Conservation (phyloP, 1,284 basidiomycete genomes). For the Melanopsichium pennsylvanicum region DNA sequence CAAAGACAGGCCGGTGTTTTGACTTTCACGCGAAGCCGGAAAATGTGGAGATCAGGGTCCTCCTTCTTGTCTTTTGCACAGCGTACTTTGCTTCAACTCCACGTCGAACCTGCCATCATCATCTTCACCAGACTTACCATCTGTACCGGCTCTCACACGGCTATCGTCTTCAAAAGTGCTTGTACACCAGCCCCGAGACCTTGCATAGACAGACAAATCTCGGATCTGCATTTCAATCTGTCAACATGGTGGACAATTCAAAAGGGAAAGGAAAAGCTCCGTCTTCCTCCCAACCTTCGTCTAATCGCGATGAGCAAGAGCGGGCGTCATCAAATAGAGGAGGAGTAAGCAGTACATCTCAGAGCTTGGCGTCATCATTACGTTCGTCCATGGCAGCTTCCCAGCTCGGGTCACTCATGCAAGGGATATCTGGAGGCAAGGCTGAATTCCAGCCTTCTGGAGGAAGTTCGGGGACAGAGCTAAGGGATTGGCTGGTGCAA, state of each 20-base stretch:
- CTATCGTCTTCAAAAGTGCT: not conserved
- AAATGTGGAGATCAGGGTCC: too few species aligned
- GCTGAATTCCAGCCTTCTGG: slow-evolving; percentile 1
- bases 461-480: not conserved
- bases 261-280: slow-evolving; percentile 26
- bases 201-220: too few species aligned
- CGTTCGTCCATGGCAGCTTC: slow-evolving; percentile 22
- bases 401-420: slow-evolving; percentile 32
- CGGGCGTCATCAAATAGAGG: not conserved
- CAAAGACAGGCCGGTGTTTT: too few species aligned
- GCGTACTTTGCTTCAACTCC: too few species aligned
- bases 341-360: slow-evolving; percentile 6
- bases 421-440: slow-evolving; percentile 13
- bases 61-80: too few species aligned
- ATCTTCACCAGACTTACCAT: not conserved
- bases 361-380: slow-evolving; percentile 17
- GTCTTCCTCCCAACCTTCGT: too few species aligned
- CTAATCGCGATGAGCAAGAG: not conserved
- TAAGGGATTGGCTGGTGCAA: slow-evolving; percentile 25
- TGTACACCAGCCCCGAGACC: not conserved
- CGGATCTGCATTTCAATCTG: too few species aligned
- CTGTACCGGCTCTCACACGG: too few species aligned
- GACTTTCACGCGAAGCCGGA: too few species aligned
- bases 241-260: slow-evolving; percentile 13
- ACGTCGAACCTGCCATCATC: too few species aligned